Evolutionary conservation across 768 basidiomycete species (phyloP).

Genomic region (Tulasnella sp.): DNA sequence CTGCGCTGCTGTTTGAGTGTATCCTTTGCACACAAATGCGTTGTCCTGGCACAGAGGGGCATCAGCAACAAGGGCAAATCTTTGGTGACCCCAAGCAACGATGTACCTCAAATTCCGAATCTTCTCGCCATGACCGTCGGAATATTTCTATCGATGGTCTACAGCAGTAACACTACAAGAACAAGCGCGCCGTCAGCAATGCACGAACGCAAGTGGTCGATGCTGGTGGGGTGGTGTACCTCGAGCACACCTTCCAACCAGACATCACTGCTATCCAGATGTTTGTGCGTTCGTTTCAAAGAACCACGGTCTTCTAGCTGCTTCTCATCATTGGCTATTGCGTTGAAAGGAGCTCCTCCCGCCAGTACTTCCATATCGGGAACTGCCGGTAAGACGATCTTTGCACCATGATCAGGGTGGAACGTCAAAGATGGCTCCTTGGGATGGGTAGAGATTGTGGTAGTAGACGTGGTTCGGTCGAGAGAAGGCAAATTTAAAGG

Average conservation of each 20-base stretch:
- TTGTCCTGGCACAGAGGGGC: not conserved
- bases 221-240: not conserved
- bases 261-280: conserved; percentile 11
- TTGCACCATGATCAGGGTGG: not conserved
- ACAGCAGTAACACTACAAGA: conserved; percentile 21
- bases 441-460: too few relatives aligned
- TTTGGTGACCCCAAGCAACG: not conserved
- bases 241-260: conserved; percentile 16
- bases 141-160: conserved; percentile 20
- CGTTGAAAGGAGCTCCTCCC: conserved; percentile 13
- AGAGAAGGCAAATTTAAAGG: too few relatives aligned
- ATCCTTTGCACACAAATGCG: conserved; percentile 37
- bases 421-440: not conserved
- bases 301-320: not conserved
- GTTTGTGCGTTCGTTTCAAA: not conserved
- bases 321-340: not conserved
- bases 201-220: not conserved
- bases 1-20: conserved; percentile 41
- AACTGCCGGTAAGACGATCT: not conserved
- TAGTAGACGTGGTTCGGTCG: too few relatives aligned
- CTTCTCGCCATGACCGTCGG: conserved; percentile 19
- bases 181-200: not conserved
- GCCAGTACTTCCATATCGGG: conserved; percentile 5
- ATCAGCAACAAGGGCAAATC: not conserved
- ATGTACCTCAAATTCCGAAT: conserved; percentile 21